Conservation (phyloP, 805 yeast species). For the Brettanomyces nanus region DNA sequence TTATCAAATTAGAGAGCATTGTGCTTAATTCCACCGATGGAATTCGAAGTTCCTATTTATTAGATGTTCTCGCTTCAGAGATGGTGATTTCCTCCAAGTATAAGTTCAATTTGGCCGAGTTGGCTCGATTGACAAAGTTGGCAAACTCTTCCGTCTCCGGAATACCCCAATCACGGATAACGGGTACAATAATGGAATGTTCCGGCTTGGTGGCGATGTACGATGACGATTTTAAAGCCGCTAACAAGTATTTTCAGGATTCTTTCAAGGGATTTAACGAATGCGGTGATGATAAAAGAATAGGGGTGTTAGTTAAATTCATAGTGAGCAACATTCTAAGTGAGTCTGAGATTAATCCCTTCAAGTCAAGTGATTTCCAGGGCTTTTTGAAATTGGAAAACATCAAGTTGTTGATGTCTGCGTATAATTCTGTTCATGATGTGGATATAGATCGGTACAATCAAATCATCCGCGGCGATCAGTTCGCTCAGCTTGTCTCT, state of each 20-base stretch:
- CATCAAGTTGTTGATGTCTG: constrained; percentile 17
- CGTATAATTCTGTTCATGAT: constrained; percentile 21
- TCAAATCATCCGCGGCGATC: constrained; percentile 9
- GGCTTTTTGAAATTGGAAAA: constrained; percentile 19
- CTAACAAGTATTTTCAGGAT: constrained; percentile 41
- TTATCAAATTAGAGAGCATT: constrained; percentile 30
- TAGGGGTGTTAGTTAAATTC: constrained; percentile 50
- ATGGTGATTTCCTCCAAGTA: constrained; percentile 43
- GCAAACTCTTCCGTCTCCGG: constrained; percentile 45
- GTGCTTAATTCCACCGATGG: constrained; percentile 35
- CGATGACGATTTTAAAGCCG: constrained; percentile 48
- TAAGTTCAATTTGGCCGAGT: constrained; percentile 23
- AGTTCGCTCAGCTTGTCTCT: constrained; percentile 7
- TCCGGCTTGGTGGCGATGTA: constrained; percentile 64
- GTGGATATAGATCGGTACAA: constrained; percentile 19
- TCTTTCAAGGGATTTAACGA: constrained; percentile 40
- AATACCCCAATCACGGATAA: constrained; percentile 66
- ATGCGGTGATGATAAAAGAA: constrained; percentile 54
- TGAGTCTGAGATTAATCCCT: constrained; percentile 62
- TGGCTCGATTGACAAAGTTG: constrained; percentile 42
- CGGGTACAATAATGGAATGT: constrained; percentile 70
- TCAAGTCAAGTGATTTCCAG: constrained; percentile 62
- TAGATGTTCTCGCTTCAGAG: constrained; percentile 63
- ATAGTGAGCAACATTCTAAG: constrained; percentile 54
- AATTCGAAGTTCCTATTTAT: constrained; percentile 36